Conservation (phyloP, 2,329 filamentous ascomycete genomes). For the Phyllosticta ampelicida region DNA sequence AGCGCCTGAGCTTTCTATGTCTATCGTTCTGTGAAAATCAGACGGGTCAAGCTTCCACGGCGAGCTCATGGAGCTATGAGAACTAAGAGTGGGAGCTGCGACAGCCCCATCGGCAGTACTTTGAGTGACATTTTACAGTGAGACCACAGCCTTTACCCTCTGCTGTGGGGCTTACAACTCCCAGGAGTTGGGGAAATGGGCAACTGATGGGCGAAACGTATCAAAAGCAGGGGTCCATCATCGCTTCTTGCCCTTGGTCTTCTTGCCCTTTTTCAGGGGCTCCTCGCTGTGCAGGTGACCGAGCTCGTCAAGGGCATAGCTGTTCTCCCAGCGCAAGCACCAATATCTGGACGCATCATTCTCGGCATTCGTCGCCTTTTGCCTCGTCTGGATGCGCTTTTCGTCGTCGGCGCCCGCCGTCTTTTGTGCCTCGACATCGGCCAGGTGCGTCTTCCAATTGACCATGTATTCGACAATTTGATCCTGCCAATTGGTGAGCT, state of each 20-base stretch:
- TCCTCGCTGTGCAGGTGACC: conserved; percentile 52
- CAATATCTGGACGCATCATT: conserved; percentile 43
- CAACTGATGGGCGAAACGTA: neutral
- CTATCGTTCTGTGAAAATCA: neutral
- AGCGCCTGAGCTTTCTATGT: neutral
- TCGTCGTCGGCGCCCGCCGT: conserved; percentile 37
- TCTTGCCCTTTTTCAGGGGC: conserved; percentile 36
- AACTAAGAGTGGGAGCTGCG: neutral
- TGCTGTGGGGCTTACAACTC: neutral
- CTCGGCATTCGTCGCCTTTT: conserved; percentile 45
- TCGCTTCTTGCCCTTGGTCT: conserved; percentile 23
- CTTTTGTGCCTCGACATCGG: conserved; percentile 39
- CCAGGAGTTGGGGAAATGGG: neutral
- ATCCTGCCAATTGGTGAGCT: conserved; percentile 65
- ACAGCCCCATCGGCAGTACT: neutral
- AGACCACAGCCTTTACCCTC: neutral
- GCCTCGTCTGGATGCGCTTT: conserved; percentile 51
- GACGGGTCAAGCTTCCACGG: neutral
- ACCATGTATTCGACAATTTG: conserved; percentile 72
- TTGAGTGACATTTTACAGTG: neutral
- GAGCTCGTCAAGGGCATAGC: conserved; percentile 45
- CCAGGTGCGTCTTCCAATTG: conserved; percentile 63
- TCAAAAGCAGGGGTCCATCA: neutral
- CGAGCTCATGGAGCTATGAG: neutral
- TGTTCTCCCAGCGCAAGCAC: conserved; percentile 57